These are phyloP conservation scores for Dalbergia cochinchinensis DNA, from an alignment of 306 rosid genomes.

Conservation along the genomic window DNA sequence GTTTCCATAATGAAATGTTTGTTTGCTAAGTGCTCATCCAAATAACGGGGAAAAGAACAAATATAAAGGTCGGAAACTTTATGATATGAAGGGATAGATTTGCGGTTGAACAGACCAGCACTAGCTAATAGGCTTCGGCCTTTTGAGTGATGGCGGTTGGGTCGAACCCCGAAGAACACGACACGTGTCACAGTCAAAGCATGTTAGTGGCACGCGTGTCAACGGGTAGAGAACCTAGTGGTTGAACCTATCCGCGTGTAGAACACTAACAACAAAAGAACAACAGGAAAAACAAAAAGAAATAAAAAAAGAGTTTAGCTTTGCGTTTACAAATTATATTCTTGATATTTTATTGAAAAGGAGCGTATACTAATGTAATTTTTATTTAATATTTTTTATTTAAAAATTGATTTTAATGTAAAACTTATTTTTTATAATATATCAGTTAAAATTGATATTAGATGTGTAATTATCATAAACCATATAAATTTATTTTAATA, in stretches of 20 bases:
- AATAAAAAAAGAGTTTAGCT: too few species aligned
- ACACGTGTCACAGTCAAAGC: neutral
- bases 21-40: neutral
- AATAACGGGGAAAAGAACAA: neutral
- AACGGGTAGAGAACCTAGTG: neutral
- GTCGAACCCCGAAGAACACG: neutral
- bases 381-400: too few species aligned
- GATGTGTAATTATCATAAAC: too few species aligned
- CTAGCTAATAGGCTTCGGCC: neutral
- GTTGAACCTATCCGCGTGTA: constrained; percentile 8
- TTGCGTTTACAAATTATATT: too few species aligned
- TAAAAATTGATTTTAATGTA: too few species aligned
- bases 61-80: neutral
- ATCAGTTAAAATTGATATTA: too few species aligned
- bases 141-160: neutral
- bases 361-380: too few species aligned
- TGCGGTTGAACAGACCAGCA: constrained; percentile 26
- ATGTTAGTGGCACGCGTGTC: neutral
- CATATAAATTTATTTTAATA: too few species aligned
- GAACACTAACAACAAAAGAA: neutral
- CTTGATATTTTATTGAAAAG: too few species aligned
- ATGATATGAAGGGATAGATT: neutral
- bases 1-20: neutral
- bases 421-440: too few species aligned
- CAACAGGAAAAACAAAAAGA: too few species aligned